These are phyloP conservation scores for Jacaranda copaia DNA, from an alignment of 257 asterid species.

Conservation along the genomic window DNA sequence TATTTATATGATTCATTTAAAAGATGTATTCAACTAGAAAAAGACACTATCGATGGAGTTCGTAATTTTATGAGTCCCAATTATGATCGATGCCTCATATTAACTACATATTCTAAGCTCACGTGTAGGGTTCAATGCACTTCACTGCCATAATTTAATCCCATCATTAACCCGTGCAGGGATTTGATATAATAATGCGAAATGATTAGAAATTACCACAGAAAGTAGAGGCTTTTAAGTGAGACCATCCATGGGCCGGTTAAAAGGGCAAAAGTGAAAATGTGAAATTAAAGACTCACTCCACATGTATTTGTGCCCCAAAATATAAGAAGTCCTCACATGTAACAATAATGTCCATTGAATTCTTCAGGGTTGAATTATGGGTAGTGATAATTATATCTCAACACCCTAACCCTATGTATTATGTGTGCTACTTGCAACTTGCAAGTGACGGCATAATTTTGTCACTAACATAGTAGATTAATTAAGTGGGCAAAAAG, in stretches of 20 bases:
- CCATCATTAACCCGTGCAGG: constrained; percentile 65
- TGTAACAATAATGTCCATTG: constrained; percentile 50
- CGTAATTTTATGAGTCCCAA: background rate
- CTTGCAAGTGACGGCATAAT: background rate
- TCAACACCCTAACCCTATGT: background rate
- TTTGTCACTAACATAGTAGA: background rate
- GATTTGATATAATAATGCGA: constrained; percentile 52
- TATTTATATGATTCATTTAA: too few relatives aligned
- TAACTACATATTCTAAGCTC: constrained; percentile 41
- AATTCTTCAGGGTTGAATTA: constrained; percentile 37
- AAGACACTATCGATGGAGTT: too few relatives aligned
- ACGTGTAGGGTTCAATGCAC: constrained; percentile 64
- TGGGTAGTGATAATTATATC: constrained; percentile 27
- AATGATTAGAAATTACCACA: constrained; percentile 57
- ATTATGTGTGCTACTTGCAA: background rate
- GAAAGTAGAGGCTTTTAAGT: too few relatives aligned
- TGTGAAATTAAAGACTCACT: constrained; percentile 27
- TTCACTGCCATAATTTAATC: constrained; percentile 35
- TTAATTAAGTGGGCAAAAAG: too few relatives aligned
- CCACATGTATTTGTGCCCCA: constrained; percentile 46
- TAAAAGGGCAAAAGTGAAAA: background rate
- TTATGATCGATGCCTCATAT: constrained; percentile 16
- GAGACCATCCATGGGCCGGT: constrained; percentile 40
- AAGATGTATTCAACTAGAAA: too few relatives aligned
- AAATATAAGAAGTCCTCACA: constrained; percentile 44